These are phyloP conservation scores for Cyclotella atomus DNA, from an alignment of 108 stramenopile species.

Conservation along the genomic window DNA sequence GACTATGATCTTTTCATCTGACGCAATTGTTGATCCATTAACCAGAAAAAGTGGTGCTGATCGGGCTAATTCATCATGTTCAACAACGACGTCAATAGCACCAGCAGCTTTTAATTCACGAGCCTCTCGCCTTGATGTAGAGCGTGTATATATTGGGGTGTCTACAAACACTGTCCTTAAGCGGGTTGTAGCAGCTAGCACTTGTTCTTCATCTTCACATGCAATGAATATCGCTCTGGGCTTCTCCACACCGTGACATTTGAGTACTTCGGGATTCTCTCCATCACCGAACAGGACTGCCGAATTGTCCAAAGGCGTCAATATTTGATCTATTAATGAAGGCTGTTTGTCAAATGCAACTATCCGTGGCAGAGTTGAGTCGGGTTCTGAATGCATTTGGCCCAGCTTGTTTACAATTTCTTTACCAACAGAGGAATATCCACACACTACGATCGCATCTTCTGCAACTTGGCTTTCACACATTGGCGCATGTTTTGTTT, in stretches of 20 bases:
- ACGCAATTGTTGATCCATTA: background rate
- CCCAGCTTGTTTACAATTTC: constrained; percentile 45
- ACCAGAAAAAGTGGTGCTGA: constrained; percentile 48
- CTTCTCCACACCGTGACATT: constrained; percentile 53
- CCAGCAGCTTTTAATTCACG: constrained; percentile 51
- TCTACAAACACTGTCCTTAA: constrained; percentile 48
- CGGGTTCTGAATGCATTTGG: background rate
- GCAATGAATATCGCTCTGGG: constrained; percentile 68
- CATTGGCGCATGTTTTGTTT: background rate
- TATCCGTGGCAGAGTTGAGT: constrained; percentile 26
- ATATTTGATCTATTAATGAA: constrained; percentile 40
- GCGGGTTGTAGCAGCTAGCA: constrained; percentile 50
- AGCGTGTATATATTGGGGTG: constrained; percentile 62
- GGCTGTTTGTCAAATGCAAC: constrained; percentile 70
- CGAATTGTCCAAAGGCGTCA: constrained; percentile 28
- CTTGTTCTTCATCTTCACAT: constrained; percentile 49
- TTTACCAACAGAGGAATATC: constrained; percentile 62
- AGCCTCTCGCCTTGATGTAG: constrained; percentile 49
- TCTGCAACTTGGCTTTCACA: constrained; percentile 48
- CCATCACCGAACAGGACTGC: constrained; percentile 69
- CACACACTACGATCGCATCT: constrained; percentile 72
- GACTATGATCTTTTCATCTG: too few relatives aligned
- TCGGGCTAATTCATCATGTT: constrained; percentile 63
- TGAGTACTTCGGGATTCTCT: constrained; percentile 57
- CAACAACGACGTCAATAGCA: constrained; percentile 65